Base-by-base conservation (phyloP, 306 rosid genomes). In the Medicago lupulina region DNA sequence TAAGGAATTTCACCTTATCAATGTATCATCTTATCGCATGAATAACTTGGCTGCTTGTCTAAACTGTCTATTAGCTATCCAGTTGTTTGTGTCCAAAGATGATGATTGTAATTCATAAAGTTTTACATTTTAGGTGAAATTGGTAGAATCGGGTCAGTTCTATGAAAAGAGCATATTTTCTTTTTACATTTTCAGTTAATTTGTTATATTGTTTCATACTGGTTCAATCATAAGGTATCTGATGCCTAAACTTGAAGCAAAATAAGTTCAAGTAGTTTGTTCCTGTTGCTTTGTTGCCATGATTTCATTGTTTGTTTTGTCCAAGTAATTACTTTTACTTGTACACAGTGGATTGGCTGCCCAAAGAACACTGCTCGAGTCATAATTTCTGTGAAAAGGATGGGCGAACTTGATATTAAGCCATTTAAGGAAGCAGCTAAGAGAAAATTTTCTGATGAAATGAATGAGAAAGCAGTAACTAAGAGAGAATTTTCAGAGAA, bases 361-460 rank as follows among this genome's bases (percentile, higher is more conserved):
- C 15, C 16, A n/a, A 51, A 53, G 17, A 16, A 6, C 8, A 2
- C 9, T 49, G 11, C 13, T 49, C 85, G 86, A 18, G 83, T 82
- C 71, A 2, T 13, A 17, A 75, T 92, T 82, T 79, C 85, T 38
- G 76, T 82, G 57, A 82, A 78, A 67, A 68, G 73, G 79, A 82
- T 78, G 86, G 86, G 86, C 1, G 83, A 78, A 16, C 79, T 93
- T 28, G 91, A 87, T 49, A 31, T 2, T 14, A 86, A 59, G 79
- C 91, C 96, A 55, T 89, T 91, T 60, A 1, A 61, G 31, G 16
- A 16, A 18, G 90, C 88, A 47, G 47, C 77, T 15, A 77, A 81
- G 88, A 67, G 50, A 54, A 87, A 80, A 71, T 79, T 58, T 71
- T 6, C 79, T 5, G 66, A 14, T 9, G 88, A 80, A 66, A 88